Evolutionary conservation across 345 rosid species (phyloP).

Genomic region (Eutrema japonicum): DNA sequence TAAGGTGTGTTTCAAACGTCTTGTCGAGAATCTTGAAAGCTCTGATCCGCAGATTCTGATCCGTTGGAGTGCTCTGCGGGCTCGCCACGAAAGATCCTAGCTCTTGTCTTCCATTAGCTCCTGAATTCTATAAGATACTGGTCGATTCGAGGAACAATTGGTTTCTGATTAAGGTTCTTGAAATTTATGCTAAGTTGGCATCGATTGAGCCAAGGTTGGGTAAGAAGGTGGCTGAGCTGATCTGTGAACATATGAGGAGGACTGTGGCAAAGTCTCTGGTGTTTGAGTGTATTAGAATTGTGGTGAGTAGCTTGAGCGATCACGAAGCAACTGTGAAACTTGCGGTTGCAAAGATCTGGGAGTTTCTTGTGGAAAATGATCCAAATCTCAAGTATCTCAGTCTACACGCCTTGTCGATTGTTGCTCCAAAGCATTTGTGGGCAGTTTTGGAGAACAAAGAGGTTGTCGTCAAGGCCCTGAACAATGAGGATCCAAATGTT

Average conservation of each 20-base stretch:
- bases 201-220: conserved; percentile 85
- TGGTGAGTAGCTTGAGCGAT: conserved; percentile 73
- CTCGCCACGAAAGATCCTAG: conserved; percentile 68
- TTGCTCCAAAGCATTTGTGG: conserved; percentile 74
- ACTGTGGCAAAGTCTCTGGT: conserved; percentile 81
- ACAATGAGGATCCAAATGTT: conserved; percentile 78
- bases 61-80: conserved; percentile 83
- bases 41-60: conserved; percentile 62
- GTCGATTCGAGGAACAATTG: conserved; percentile 88
- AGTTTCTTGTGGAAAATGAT: conserved; percentile 81
- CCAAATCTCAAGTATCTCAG: conserved; percentile 93
- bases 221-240: conserved; percentile 74
- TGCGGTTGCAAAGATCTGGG: conserved; percentile 61
- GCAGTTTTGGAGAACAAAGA: conserved; percentile 86
- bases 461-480: conserved; percentile 78
- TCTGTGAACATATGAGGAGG: conserved; percentile 87
- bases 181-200: conserved; percentile 78
- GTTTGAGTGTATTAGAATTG: conserved; percentile 87
- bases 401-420: conserved; percentile 67
- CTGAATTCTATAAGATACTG: conserved; percentile 76
- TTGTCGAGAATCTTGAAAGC: conserved; percentile 84
- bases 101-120: conserved; percentile 84
- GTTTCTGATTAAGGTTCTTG: conserved; percentile 84
- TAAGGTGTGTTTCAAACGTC: conserved; percentile 80
- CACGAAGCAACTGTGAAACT: conserved; percentile 88